A percentile compares a stretch with the other conserved stretches of the same genome.
Conservation (phyloP, 1,139 yeast species). For the Kodamaea suecica region DNA sequence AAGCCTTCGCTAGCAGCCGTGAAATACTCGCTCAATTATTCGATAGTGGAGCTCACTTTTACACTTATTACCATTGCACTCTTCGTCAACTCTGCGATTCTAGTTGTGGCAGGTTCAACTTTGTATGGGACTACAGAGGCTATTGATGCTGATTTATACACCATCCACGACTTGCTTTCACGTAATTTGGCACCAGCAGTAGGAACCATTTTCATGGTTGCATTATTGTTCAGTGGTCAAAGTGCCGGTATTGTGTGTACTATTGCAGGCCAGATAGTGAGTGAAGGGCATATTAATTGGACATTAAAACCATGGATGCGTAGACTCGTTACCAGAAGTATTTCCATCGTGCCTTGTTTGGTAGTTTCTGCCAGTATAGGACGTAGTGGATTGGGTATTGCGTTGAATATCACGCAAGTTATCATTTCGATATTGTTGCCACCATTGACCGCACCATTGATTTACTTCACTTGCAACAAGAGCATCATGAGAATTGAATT, state of each 20-base stretch:
- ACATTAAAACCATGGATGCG: slow-evolving; percentile 65
- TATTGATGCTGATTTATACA: slow-evolving; percentile 66
- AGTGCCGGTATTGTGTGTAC: slow-evolving; percentile 83
- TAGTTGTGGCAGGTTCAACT: slow-evolving; percentile 72
- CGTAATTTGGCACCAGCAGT: slow-evolving; percentile 63
- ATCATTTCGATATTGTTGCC: slow-evolving; percentile 68
- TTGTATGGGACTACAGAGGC: slow-evolving; percentile 60
- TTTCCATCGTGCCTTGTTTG: slow-evolving; percentile 72
- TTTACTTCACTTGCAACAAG: slow-evolving; percentile 63
- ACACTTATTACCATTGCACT: slow-evolving; percentile 70
- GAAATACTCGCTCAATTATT: slow-evolving; percentile 59
- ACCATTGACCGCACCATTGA: slow-evolving; percentile 70
- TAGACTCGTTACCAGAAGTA: slow-evolving; percentile 64
- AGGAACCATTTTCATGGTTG: slow-evolving; percentile 69
- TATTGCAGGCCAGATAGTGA: slow-evolving; percentile 76
- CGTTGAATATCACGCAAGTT: slow-evolving; percentile 74
- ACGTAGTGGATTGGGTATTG: slow-evolving; percentile 64
- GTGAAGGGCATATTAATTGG: slow-evolving; percentile 80
- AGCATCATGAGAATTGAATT: slow-evolving; percentile 54
- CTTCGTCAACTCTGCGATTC: slow-evolving; percentile 70
- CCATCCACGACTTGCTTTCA: slow-evolving; percentile 66
- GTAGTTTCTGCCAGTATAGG: slow-evolving; percentile 63
- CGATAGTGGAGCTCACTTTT: slow-evolving; percentile 61
- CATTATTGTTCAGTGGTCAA: slow-evolving; percentile 73
- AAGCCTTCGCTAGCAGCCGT: slow-evolving; percentile 68